Percentiles rank a stretch among this genome's conserved stretches.
Conservation (phyloP, 805 yeast genomes). For the Ogataea salicorniae region DNA sequence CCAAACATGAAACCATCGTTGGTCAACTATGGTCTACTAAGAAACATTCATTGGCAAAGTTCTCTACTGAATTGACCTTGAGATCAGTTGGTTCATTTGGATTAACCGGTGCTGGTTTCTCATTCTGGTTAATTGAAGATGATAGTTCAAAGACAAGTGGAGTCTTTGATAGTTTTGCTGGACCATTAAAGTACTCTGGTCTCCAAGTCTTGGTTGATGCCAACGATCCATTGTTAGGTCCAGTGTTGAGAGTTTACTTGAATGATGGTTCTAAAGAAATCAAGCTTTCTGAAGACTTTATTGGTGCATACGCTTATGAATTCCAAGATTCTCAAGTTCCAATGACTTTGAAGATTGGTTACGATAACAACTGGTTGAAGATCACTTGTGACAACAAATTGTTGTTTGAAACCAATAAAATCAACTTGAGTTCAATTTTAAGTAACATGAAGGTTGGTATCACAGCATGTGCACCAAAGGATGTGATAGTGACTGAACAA, state of each 20-base stretch:
- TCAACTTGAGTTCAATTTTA: slow-evolving; percentile 37
- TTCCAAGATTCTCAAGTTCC: slow-evolving; percentile 72
- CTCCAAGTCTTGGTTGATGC: slow-evolving; percentile 56
- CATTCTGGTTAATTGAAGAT: slow-evolving; percentile 49
- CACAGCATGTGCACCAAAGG: slow-evolving; percentile 41
- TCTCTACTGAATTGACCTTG: slow-evolving; percentile 54
- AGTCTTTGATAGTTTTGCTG: slow-evolving; percentile 41
- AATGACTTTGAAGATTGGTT: slow-evolving; percentile 58
- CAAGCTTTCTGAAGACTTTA: slow-evolving; percentile 17
- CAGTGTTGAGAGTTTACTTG: slow-evolving; percentile 52
- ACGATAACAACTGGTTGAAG: slow-evolving; percentile 41
- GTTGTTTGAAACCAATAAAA: slow-evolving; percentile 59
- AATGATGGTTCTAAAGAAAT: slow-evolving; percentile 50
- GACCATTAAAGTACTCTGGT: slow-evolving; percentile 59
- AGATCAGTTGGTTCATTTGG: slow-evolving; percentile 55
- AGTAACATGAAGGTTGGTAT: slow-evolving; percentile 46
- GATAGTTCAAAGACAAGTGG: slow-evolving; percentile 8
- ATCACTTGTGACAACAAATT: slow-evolving; percentile 70
- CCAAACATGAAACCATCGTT: slow-evolving; percentile 21
- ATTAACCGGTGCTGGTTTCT: slow-evolving; percentile 48
- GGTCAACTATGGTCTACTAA: slow-evolving; percentile 45
- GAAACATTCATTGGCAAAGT: slow-evolving; percentile 24
- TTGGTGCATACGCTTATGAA: slow-evolving; percentile 31
- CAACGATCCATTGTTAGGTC: slow-evolving; percentile 37
- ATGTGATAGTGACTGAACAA: slow-evolving; percentile 40